Evolutionary conservation across 2,329 filamentous ascomycete genomes (phyloP).

Genomic region (Fusarium anguioides): DNA sequence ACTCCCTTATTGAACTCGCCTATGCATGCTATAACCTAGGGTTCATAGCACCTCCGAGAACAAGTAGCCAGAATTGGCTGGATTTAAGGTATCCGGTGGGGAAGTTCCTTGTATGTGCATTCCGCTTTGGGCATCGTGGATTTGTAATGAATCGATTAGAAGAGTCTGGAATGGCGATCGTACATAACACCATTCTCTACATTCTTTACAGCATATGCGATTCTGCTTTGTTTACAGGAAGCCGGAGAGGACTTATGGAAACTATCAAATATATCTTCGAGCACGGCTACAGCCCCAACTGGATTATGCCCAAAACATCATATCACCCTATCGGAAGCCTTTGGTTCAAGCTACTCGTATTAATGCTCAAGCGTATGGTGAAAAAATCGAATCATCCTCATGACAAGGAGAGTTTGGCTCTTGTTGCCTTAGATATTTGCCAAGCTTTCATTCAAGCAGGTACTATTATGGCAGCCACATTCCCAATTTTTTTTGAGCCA

Average conservation of each 20-base stretch:
- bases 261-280: background rate
- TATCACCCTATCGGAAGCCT: background rate
- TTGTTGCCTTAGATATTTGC: background rate
- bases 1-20: background rate
- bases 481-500: background rate
- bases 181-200: background rate
- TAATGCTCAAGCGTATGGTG: background rate
- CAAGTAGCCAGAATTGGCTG: background rate
- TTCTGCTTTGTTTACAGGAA: background rate
- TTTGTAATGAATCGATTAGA: background rate
- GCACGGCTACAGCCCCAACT: background rate
- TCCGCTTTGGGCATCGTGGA: background rate
- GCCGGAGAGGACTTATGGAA: background rate
- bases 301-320: background rate
- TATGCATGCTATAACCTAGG: background rate
- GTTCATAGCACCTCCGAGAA: background rate
- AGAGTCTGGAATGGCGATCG: accelerated
- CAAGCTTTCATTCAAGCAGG: background rate
- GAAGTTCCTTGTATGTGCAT: background rate
- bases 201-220: background rate
- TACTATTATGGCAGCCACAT: background rate
- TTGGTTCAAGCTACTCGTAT: background rate
- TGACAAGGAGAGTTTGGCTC: background rate
- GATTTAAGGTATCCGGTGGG: background rate
- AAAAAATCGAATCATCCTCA: accelerated